Evolutionary conservation across 331 rosid genomes (phyloP).

Genomic region (Rhamnella rubrinervis): DNA sequence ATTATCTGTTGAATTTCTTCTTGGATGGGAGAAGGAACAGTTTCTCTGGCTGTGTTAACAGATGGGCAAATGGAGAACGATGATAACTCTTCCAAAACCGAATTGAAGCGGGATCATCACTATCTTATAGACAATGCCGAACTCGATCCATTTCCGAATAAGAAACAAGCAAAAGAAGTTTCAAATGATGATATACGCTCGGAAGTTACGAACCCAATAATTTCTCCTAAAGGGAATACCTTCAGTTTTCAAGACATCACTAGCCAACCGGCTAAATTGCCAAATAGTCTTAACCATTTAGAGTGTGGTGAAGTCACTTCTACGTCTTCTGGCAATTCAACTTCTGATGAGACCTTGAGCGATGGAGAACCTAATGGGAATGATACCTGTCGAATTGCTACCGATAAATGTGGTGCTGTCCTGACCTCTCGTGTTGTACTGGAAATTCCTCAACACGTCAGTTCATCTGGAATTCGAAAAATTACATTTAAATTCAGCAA

Average conservation of each 20-base stretch:
- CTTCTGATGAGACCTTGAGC: conserved; percentile 61
- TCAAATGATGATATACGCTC: conserved; percentile 85
- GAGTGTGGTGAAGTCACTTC: conserved; percentile 86
- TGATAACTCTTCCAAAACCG: conserved; percentile 36
- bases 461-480: conserved; percentile 78
- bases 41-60: conserved; percentile 40
- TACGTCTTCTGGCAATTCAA: conserved; percentile 59
- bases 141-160: conserved; percentile 40
- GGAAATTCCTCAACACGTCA: conserved; percentile 75
- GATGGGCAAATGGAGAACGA: conserved; percentile 45
- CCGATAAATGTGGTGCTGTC: conserved; percentile 30
- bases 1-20: conserved; percentile 29
- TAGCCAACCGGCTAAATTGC: conserved; percentile 61
- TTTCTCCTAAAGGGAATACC: conserved; percentile 56
- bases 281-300: conserved; percentile 29
- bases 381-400: conserved; percentile 36
- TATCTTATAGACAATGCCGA: conserved; percentile 44
- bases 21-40: conserved; percentile 68
- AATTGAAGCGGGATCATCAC: conserved; percentile 68
- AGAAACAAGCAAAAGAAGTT: conserved; percentile 73
- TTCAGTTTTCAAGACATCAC: conserved; percentile 67
- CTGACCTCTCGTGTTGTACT: conserved; percentile 65
- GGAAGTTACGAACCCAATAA: conserved; percentile 74
- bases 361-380: conserved; percentile 40
- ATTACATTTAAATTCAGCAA: conserved; percentile 88